These are phyloP conservation scores for Rasamsonia emersonii DNA, from an alignment of 2,329 filamentous ascomycete genomes.

Conservation along the genomic window DNA sequence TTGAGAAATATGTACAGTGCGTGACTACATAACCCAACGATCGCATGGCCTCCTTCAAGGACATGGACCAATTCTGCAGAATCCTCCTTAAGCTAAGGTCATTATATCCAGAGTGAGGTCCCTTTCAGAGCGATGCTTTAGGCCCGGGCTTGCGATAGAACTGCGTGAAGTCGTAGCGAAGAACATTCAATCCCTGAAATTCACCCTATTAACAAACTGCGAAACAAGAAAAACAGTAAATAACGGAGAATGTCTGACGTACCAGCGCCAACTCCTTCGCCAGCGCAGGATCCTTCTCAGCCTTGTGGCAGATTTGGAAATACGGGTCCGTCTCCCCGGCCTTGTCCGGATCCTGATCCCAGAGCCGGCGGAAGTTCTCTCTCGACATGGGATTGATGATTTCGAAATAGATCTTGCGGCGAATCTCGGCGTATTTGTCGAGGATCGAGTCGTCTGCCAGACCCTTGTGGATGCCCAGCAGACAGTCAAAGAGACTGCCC, in stretches of 20 bases:
- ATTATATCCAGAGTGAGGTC: no score
- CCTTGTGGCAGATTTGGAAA: conserved; percentile 24
- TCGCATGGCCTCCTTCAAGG: no score
- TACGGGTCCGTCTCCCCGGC: conserved; percentile 29
- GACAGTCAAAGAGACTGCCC: conserved; percentile 53
- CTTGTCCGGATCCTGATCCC: conserved; percentile 25
- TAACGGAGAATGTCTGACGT: conserved; percentile 7
- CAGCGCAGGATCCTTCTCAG: conserved; percentile 22
- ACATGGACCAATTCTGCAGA: no score
- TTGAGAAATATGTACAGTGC: no score
- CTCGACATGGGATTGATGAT: conserved; percentile 34
- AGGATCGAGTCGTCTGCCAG: conserved; percentile 33
- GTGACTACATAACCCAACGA: no score
- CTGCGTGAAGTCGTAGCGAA: no score
- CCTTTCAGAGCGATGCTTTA: no score
- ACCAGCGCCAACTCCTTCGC: conserved; percentile 20
- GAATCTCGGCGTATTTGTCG: conserved; percentile 34
- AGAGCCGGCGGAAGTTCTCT: conserved; percentile 32
- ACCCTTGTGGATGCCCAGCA: conserved; percentile 36
- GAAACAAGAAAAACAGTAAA: neutral
- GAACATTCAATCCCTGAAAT: no score
- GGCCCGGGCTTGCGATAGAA: no score
- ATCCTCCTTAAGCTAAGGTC: no score
- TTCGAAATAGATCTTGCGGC: conserved; percentile 30
- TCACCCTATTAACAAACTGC: no score